phyloP scores from a whole-genome alignment of 768 basidiomycete genomes.

The Chlorophyllum brunneum region DNA sequence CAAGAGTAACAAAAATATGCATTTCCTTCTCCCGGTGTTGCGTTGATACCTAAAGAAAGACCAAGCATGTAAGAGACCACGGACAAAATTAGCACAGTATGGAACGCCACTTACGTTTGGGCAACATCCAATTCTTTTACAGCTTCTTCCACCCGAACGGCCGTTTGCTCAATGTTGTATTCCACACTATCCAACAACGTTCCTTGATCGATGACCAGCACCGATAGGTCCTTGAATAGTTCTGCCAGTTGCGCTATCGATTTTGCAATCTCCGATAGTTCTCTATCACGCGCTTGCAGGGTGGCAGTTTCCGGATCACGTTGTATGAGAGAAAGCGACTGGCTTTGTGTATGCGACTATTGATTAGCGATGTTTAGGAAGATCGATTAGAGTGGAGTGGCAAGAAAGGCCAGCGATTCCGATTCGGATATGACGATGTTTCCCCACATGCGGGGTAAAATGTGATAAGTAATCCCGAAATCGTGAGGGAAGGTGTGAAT shows the following conservation, averaged over 20 bases:
- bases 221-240: constrained; percentile 92
- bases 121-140: constrained; percentile 83
- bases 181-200: constrained; percentile 95
- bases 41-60: constrained; percentile 73
- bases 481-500: not conserved
- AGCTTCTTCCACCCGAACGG: constrained; percentile 75
- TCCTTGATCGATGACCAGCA: constrained; percentile 95
- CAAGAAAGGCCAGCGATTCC: constrained; percentile 1
- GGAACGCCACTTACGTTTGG: constrained; percentile 53
- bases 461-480: constrained; percentile 4
- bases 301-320: constrained; percentile 33
- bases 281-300: constrained; percentile 49
- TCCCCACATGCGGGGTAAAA: constrained; percentile 5
- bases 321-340: constrained; percentile 38
- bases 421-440: not conserved
- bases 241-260: constrained; percentile 91
- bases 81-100: constrained; percentile 12
- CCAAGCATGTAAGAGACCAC: constrained; percentile 11
- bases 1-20: constrained; percentile 88
- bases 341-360: constrained; percentile 31
- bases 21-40: constrained; percentile 87
- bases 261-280: constrained; percentile 86
- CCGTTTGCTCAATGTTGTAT: constrained; percentile 95
- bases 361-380: constrained; percentile 10
- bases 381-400: constrained; percentile 12